Conservation (phyloP, 306 rosid species). For the Rosa lucieae region DNA sequence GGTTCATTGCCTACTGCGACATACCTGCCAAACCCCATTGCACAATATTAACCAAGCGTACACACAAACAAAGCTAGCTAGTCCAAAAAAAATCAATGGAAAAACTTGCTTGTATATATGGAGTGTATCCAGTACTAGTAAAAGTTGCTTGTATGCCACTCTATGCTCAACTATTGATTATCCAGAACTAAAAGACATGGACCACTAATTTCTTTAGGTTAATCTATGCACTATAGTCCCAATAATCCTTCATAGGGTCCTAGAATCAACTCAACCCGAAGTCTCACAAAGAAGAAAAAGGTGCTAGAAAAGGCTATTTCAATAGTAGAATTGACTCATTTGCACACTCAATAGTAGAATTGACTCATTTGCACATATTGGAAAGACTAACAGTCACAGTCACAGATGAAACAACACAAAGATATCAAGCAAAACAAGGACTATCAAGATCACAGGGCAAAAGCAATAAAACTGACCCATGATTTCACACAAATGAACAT, state of each 20-base stretch:
- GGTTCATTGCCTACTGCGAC: constrained; percentile 97
- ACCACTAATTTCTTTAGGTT: background rate
- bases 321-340: constrained; percentile 1
- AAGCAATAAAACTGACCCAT: background rate
- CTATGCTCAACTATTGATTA: background rate
- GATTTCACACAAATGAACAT: background rate
- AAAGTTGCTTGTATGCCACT: background rate
- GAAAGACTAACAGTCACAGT: background rate
- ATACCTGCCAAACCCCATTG: constrained; percentile 55
- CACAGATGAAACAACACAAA: background rate
- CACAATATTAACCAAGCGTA: constrained; percentile 10
- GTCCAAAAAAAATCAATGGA: background rate
- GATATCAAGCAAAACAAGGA: background rate
- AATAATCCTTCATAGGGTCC: background rate
- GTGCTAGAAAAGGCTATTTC: background rate
- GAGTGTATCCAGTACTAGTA: background rate
- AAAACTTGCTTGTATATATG: background rate
- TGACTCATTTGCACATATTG: constrained; percentile 5
- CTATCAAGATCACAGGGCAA: background rate
- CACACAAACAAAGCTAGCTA: background rate
- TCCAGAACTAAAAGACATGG: background rate
- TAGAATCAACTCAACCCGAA: background rate
- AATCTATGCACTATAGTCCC: background rate
- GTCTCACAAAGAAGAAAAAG: constrained; percentile 1
- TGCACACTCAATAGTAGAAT: background rate